Percentiles rank a stretch among this genome's conserved stretches.
phyloP scores from a whole-genome alignment of 768 basidiomycete genomes.

The Tylopilus balloui region DNA sequence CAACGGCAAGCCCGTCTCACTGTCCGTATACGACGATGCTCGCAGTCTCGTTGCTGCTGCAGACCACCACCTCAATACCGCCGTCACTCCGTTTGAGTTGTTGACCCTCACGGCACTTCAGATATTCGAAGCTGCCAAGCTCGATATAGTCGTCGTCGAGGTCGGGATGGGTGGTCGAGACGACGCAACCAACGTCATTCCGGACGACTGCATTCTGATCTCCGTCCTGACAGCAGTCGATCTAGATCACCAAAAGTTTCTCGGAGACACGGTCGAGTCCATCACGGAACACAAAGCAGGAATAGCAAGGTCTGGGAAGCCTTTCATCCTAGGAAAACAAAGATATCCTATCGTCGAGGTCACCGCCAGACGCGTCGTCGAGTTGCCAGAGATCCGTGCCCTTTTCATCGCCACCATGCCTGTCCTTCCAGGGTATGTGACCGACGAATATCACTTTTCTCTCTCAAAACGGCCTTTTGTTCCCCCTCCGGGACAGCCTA shows the following conservation, averaged over 20 bases:
- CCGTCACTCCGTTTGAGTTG: slow-evolving; percentile 76
- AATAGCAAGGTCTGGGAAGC: slow-evolving; percentile 60
- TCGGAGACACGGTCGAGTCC: slow-evolving; percentile 67
- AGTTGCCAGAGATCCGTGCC: slow-evolving; percentile 35
- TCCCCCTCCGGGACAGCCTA: slow-evolving; percentile 39
- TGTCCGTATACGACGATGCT: slow-evolving; percentile 43
- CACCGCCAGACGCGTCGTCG: slow-evolving; percentile 42
- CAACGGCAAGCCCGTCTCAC: slow-evolving; percentile 49
- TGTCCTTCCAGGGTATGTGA: slow-evolving; percentile 35
- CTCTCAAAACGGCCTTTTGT: slow-evolving; percentile 27
- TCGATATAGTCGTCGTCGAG: slow-evolving; percentile 85
- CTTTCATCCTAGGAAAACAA: slow-evolving; percentile 68
- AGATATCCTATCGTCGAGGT: slow-evolving; percentile 44
- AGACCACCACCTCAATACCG: slow-evolving; percentile 40
- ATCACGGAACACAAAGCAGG: slow-evolving; percentile 84
- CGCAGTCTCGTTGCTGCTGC: slow-evolving; percentile 45
- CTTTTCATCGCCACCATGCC: slow-evolving; percentile 34
- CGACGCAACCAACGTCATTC: slow-evolving; percentile 91
- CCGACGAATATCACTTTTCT: slow-evolving; percentile 32
- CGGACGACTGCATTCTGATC: slow-evolving; percentile 60
- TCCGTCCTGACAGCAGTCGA: slow-evolving; percentile 87
- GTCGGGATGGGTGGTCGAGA: slow-evolving; percentile 91
- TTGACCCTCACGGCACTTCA: slow-evolving; percentile 77
- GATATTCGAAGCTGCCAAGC: slow-evolving; percentile 61
- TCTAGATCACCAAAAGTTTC: slow-evolving; percentile 88